Percentiles rank a stretch among this genome's conserved stretches.
phyloP scores from a whole-genome alignment of 148 eudicot species.

The Silene latifolia region DNA sequence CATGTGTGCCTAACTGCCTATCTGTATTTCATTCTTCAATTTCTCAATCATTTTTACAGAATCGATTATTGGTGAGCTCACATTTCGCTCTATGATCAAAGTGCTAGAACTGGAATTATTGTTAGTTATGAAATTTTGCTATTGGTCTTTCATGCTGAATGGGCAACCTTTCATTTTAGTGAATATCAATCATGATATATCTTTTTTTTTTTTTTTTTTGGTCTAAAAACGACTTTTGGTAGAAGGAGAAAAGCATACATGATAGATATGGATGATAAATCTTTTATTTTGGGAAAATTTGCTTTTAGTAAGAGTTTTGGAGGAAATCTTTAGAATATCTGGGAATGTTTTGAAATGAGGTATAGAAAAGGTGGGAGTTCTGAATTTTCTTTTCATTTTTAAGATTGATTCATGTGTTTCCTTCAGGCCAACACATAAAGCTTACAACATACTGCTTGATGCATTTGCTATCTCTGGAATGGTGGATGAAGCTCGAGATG shows the following conservation, averaged over 20 bases:
- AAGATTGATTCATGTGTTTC: conserved; percentile 1
- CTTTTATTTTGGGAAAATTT: too few species aligned
- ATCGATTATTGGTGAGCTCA: not conserved
- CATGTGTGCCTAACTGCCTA: not conserved
- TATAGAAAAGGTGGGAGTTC: too few species aligned
- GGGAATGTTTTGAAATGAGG: too few species aligned
- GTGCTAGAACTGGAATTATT: not conserved
- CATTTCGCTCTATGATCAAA: not conserved
- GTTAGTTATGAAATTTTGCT: not conserved
- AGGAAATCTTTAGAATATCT: too few species aligned
- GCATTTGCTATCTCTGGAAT: conserved; percentile 95
- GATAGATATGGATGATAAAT: too few species aligned
- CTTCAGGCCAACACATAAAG: conserved; percentile 86
- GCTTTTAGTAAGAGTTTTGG: too few species aligned
- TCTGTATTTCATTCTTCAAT: not conserved
- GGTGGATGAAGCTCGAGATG: conserved; percentile 89
- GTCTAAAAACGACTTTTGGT: too few species aligned
- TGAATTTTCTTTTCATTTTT: not conserved
- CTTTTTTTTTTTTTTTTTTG: too few species aligned
- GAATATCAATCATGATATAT: too few species aligned
- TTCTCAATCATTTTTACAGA: not conserved
- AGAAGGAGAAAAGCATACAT: too few species aligned
- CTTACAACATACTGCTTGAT: conserved; percentile 93
- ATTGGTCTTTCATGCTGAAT: conserved; percentile 4
- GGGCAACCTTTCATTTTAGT: not conserved